Base-by-base conservation (phyloP, 805 yeast species). In the Cyberlindnera maclurae region DNA sequence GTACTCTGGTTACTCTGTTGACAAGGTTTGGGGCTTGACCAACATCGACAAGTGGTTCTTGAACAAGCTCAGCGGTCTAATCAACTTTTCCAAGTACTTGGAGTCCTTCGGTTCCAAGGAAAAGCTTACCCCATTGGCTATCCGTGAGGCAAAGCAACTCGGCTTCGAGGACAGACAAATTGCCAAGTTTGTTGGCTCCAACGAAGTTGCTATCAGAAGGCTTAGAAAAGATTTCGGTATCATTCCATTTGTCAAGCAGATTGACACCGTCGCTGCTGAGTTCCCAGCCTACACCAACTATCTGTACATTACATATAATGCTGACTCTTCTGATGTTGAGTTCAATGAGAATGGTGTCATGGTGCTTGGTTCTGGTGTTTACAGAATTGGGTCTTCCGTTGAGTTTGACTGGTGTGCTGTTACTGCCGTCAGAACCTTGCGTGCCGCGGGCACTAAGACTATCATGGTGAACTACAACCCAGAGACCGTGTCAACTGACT, bases 401-500 rank as follows among this genome's bases (percentile, higher is more conserved):
- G 98, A 90, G 67, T 90, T 90, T 60, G 98, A 90, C 68, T 90
- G 97, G 97, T 90, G 98, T 78, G 97, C 97, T 34, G 98, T 90
- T 42, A 77, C 96, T 49, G 93, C 97, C 34, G 93, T 88, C 47
- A 79, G 97, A 67, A 87, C 97, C 30, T 72, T 90, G 59, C 79
- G 98, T 55, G 82, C 82, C 51, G 75, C 78, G 60, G 87, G 89
- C 42, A 70, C 75, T 58, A 90, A 88, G 71, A 90, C 97, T 31
- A 82, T 93, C 58, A 93, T 93, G 97, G 79, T 90, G 57, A 90
- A 90, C 71, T 90, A 93, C 70, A 90, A 90, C 68, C 98, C 98
- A 30, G 98, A 90, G 68, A 90, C 98, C 27, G 98, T 90, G 15
- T 84, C 95, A n/a, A 90, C 98, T 38, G 98, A 90, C 67, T 90